Evolutionary conservation across 202 grass and related monocot species (phyloP).

Genomic region (Hordeum pubiflorum): DNA sequence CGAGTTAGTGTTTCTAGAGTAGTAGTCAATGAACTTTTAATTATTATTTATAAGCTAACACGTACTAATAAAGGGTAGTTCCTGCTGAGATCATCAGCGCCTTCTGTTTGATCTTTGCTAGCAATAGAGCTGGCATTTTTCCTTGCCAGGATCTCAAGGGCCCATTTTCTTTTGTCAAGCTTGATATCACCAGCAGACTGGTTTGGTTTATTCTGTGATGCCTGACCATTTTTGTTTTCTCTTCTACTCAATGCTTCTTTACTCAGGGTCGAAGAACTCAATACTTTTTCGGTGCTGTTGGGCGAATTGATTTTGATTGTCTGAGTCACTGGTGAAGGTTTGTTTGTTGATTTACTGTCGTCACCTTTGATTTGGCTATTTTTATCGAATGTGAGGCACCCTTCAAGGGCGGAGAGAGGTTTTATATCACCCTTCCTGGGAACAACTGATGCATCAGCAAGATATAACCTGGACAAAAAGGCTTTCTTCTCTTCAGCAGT

Average conservation of each 20-base stretch:
- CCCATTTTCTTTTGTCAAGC: slow-evolving; percentile 90
- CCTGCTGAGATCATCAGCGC: slow-evolving; percentile 47
- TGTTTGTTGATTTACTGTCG: slow-evolving; percentile 27
- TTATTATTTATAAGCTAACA: slow-evolving; percentile 16
- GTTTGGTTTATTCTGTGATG: slow-evolving; percentile 36
- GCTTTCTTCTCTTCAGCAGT: slow-evolving; percentile 50
- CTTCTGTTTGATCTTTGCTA: slow-evolving; percentile 59
- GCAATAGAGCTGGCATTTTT: slow-evolving; percentile 60
- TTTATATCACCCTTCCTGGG: slow-evolving; percentile 89
- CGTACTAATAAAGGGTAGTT: slow-evolving; percentile 73
- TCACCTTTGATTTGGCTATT: slow-evolving; percentile 30
- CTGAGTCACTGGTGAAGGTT: slow-evolving; percentile 19
- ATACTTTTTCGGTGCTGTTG: slow-evolving; percentile 20
- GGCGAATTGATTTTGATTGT: slow-evolving; percentile 37
- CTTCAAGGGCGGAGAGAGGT: slow-evolving; percentile 55
- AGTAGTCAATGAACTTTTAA: slow-evolving; percentile 16
- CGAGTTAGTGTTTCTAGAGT: slow-evolving; percentile 21
- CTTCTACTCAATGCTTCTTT: slow-evolving; percentile 31
- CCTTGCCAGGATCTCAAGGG: slow-evolving; percentile 86
- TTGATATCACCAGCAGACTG: slow-evolving; percentile 44
- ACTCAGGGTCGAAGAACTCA: slow-evolving; percentile 18
- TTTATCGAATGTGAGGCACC: slow-evolving; percentile 34
- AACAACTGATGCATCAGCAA: slow-evolving; percentile 95
- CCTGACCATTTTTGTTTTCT: slow-evolving; percentile 40
- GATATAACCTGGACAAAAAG: slow-evolving; percentile 88